Evolutionary conservation across 805 yeast genomes (phyloP).

Genomic region (Barnettozyma salicaria): DNA sequence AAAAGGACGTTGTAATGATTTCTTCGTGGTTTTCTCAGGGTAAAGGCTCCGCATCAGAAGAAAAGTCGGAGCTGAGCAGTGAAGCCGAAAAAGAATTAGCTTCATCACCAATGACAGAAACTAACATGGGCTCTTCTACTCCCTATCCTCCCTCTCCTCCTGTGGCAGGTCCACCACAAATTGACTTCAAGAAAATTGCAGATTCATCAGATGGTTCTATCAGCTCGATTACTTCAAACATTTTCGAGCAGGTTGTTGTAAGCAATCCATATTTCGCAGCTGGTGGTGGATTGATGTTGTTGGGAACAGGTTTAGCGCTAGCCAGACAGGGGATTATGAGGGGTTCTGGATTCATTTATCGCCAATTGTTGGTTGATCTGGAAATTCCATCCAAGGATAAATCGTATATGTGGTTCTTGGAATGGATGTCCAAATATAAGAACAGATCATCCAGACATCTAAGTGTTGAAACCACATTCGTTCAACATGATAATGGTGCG

Average conservation of each 20-base stretch:
- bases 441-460: slow-evolving; percentile 73
- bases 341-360: slow-evolving; percentile 61
- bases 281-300: slow-evolving; percentile 94
- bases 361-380: slow-evolving; percentile 82
- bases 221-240: slow-evolving; percentile 28
- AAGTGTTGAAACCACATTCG: slow-evolving; percentile 80
- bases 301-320: slow-evolving; percentile 84
- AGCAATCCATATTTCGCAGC: slow-evolving; percentile 96
- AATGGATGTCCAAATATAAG: slow-evolving; percentile 89
- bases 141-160: slow-evolving; percentile 4
- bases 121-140: slow-evolving; percentile 4
- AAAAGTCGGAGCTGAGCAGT: too few species aligned
- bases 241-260: slow-evolving; percentile 49
- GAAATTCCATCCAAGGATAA: slow-evolving; percentile 93
- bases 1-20: too few species aligned
- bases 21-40: too few species aligned
- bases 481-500: slow-evolving; percentile 90
- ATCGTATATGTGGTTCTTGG: slow-evolving; percentile 89
- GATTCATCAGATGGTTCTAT: slow-evolving; percentile 22
- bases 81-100: too few species aligned
- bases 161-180: slow-evolving; percentile 16
- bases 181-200: slow-evolving; percentile 21
- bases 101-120: too few species aligned
- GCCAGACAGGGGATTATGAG: slow-evolving; percentile 64
- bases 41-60: too few species aligned